Base-by-base conservation (phyloP, 2,329 filamentous ascomycete genomes). In the Phaeosphaeria sp. region DNA sequence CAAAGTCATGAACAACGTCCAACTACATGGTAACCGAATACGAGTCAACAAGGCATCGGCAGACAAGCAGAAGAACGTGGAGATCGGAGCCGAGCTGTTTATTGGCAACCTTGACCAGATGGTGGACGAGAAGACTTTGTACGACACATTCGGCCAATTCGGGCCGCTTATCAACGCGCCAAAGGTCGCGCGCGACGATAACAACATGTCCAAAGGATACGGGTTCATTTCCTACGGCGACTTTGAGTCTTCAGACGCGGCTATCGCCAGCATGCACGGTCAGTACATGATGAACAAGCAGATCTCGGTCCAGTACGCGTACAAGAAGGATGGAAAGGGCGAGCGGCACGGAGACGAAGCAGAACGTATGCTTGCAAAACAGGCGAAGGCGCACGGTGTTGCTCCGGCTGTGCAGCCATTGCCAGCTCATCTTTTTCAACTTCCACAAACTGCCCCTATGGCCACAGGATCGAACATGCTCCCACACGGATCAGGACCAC, bases 281-380 rank as follows among this genome's bases (percentile, higher is more conserved):
- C 93, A 98, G 80, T 98, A 95, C 78, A 87, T 99, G 59, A 93
- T 96, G 84, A 97, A 95, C 83, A 97, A 97, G 81, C 91, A 97
- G 78, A 90, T 98, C 68, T 91, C 90, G 2, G 95, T 99, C 46
- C 94, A 98, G 79, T 99, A 98, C 78, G 95, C 95, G 41, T 98
- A 97, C 85, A 99, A 99, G 84, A 98, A 98, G 80, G 95, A 99
- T 72, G 95, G 95, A 67, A 97, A 97, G 81, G 94, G 94, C 68
- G 94, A 98, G 80, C 85, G 95, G 57, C 95, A 99, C 75, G 95
- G 95, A 69, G 95, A 99, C 76, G 87, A 93, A 68, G 95, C 95
- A 27, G 95, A 99, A 80, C 85, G 95, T 72, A 90, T 92, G 82
- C 86, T 99, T 47, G 95, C 95, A 27, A 89, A 90, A 25, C 91